Conservation (phyloP, 805 yeast species). For the Danielia reshetovae region DNA sequence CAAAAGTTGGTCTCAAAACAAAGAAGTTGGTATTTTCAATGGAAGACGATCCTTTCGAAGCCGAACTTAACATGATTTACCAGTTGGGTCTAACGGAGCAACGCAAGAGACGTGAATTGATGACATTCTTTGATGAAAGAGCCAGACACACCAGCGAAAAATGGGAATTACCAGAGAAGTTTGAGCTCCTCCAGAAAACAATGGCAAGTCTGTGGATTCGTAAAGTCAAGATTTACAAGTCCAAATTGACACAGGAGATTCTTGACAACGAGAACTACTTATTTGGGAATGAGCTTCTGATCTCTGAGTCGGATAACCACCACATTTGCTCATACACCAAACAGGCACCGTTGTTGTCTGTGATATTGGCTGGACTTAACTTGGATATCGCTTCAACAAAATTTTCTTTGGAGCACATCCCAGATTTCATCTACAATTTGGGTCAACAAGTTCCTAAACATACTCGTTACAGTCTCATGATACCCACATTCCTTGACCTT, state of each 20-base stretch:
- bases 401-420: slow-evolving; percentile 36
- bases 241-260: slow-evolving; percentile 9
- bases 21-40: slow-evolving; percentile 27
- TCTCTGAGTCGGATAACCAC: slow-evolving; percentile 17
- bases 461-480: slow-evolving; percentile 58
- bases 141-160: neutral
- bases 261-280: slow-evolving; percentile 22
- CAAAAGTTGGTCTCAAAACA: slow-evolving; percentile 26
- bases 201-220: slow-evolving; percentile 53
- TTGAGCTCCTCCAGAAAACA: slow-evolving; percentile 6
- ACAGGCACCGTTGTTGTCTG: slow-evolving; percentile 33
- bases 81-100: slow-evolving; percentile 41
- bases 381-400: slow-evolving; percentile 23
- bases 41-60: slow-evolving; percentile 45
- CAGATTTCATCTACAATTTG: slow-evolving; percentile 59
- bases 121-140: slow-evolving; percentile 20
- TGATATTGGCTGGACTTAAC: slow-evolving; percentile 26
- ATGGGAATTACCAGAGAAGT: slow-evolving; percentile 3
- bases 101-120: slow-evolving; percentile 32
- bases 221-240: slow-evolving; percentile 48
- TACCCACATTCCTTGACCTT: slow-evolving; percentile 62
- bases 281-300: slow-evolving; percentile 31
- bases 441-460: slow-evolving; percentile 84
- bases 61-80: slow-evolving; percentile 37
- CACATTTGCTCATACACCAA: slow-evolving; percentile 28